Conservation (phyloP, 495 filamentous ascomycete genomes). For the Penicillium roqueforti region DNA sequence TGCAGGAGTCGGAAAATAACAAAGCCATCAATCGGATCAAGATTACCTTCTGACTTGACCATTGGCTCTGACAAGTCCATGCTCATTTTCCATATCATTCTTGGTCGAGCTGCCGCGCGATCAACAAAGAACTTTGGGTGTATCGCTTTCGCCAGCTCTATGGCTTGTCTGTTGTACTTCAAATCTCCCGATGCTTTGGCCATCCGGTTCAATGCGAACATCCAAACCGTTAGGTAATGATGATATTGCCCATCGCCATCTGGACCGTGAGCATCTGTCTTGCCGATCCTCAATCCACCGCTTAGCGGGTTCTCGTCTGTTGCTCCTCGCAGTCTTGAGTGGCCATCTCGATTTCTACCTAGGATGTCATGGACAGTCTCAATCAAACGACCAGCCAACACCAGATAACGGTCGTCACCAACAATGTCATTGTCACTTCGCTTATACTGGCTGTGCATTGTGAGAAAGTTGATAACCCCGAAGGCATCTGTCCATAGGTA, state of each 20-base stretch:
- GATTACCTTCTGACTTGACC: constrained; percentile 54
- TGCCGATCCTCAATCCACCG: constrained; percentile 63
- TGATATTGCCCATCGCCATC: constrained; percentile 66
- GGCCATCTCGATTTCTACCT: constrained; percentile 51
- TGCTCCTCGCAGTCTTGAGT: constrained; percentile 47
- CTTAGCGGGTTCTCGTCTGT: constrained; percentile 51
- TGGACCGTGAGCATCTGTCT: constrained; percentile 45
- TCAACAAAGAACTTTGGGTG: constrained; percentile 54
- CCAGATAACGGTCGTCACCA: constrained; percentile 42
- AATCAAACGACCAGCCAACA: constrained; percentile 49
- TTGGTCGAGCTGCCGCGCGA: constrained; percentile 25
- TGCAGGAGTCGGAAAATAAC: constrained; percentile 54
- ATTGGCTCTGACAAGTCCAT: constrained; percentile 48
- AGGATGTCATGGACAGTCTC: constrained; percentile 54
- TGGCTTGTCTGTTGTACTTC: constrained; percentile 50
- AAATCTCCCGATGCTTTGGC: constrained; percentile 47
- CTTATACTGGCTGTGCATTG: constrained; percentile 46
- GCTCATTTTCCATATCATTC: constrained; percentile 64
- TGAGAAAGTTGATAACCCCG: constrained; percentile 64
- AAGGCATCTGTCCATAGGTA: constrained; percentile 70
- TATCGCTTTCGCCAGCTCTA: constrained; percentile 55
- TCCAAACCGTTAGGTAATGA: constrained; percentile 67
- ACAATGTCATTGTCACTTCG: not conserved
- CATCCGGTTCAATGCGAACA: constrained; percentile 64
- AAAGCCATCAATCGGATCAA: constrained; percentile 60